These are phyloP conservation scores for Alternaria dauci DNA, from an alignment of 2,329 filamentous ascomycete species.

Conservation along the genomic window DNA sequence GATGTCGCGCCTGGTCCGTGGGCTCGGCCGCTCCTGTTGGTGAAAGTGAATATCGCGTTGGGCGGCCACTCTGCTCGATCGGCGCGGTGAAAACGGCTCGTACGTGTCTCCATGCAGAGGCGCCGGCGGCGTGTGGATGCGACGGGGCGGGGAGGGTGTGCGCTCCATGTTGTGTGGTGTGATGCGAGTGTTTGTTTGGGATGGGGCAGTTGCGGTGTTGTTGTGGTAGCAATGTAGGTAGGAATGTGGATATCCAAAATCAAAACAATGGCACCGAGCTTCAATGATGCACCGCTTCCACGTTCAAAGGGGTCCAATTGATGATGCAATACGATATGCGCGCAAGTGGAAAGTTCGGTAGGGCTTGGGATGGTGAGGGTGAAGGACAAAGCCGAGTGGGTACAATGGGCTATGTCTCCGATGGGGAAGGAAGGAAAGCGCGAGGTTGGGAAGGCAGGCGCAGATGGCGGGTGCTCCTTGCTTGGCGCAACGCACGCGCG, in stretches of 20 bases:
- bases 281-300: constrained; percentile 13
- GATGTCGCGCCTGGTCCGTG: constrained; percentile 37
- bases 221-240: constrained; percentile 24
- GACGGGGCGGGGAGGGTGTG: constrained; percentile 69
- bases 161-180: constrained; percentile 47
- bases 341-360: constrained; percentile 11
- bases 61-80: constrained; percentile 67
- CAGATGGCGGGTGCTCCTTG: constrained; percentile 31
- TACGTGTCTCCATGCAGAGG: constrained; percentile 75
- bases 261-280: constrained; percentile 37
- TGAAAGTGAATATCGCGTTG: constrained; percentile 54
- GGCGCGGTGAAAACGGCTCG: constrained; percentile 76
- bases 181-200: constrained; percentile 16
- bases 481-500: constrained; percentile 10
- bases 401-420: constrained; percentile 24
- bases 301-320: constrained; percentile 13
- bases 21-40: constrained; percentile 36
- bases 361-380: constrained; percentile 26
- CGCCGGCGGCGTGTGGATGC: constrained; percentile 71
- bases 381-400: constrained; percentile 22
- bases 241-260: constrained; percentile 28
- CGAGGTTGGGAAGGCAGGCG: constrained; percentile 30
- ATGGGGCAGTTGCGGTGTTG: constrained; percentile 21
- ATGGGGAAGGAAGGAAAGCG: constrained; percentile 25
- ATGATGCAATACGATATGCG: constrained; percentile 15